A percentile compares a stretch with the other conserved stretches of the same genome.
Conservation (phyloP, 352 stramenopile species). For the Plasmopara viticola region DNA sequence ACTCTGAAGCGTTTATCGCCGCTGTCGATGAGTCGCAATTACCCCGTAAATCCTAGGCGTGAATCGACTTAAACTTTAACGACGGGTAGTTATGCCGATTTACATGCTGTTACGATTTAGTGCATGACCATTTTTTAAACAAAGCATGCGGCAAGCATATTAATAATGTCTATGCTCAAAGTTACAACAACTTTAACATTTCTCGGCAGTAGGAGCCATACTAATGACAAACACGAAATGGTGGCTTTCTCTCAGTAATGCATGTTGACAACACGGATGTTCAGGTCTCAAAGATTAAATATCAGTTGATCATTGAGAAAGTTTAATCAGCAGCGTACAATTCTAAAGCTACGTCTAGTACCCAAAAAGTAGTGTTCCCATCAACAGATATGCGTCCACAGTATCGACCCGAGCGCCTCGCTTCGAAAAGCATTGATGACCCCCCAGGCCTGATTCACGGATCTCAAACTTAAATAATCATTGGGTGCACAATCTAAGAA, state of each 20-base stretch:
- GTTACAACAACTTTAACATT: no score
- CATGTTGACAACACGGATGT: slow-evolving; percentile 50
- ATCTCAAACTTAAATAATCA: slow-evolving; percentile 87
- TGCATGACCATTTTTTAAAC: no score
- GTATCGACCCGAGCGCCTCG: slow-evolving; percentile 32
- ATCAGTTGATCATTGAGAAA: slow-evolving; percentile 79
- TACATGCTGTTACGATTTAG: no score
- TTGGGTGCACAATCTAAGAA: slow-evolving; percentile 21
- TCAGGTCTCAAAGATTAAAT: slow-evolving; percentile 86
- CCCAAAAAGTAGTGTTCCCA: slow-evolving; percentile 21
- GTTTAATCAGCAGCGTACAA: not conserved
- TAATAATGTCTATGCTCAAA: no score
- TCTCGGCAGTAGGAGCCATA: no score
- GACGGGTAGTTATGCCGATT: no score
- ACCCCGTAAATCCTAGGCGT: no score
- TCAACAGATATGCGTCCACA: slow-evolving; percentile 75
- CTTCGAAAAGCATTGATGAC: slow-evolving; percentile 19
- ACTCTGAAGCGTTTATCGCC: no score
- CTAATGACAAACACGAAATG: not conserved
- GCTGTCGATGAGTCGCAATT: no score
- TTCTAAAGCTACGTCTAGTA: not conserved
- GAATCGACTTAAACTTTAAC: no score
- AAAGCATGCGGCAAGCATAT: no score
- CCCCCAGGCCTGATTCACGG: slow-evolving; percentile 47
- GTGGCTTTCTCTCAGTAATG: slow-evolving; percentile 57